Percentiles rank a stretch among this genome's conserved stretches.
Conservation (phyloP, 768 basidiomycete species). For the Leccinellum luteum region DNA sequence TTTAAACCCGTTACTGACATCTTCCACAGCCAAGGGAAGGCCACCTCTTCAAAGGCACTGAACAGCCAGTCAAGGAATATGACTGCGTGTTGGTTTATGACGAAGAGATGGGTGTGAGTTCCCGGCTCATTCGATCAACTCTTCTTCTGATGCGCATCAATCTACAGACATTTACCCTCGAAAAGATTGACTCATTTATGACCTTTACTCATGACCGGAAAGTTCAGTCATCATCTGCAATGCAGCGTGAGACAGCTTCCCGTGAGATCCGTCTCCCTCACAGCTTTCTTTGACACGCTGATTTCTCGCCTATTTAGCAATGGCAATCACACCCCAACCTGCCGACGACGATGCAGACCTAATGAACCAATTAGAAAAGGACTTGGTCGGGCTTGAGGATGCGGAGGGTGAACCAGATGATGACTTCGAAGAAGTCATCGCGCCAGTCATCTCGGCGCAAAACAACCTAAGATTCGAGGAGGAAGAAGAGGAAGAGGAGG, state of each 20-base stretch:
- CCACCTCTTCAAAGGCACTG: conserved; percentile 56
- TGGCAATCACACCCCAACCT: conserved; percentile 21
- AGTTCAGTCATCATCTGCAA: conserved; percentile 25
- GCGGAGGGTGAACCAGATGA: conserved; percentile 43
- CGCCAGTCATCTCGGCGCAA: conserved; percentile 22
- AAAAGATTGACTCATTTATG: conserved; percentile 70
- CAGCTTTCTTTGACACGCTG: neutral
- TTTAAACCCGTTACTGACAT: neutral
- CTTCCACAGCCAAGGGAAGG: conserved; percentile 47
- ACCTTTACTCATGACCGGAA: conserved; percentile 53
- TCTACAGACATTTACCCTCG: conserved; percentile 62
- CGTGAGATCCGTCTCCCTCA: conserved; percentile 15
- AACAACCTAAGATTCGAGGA: conserved; percentile 33
- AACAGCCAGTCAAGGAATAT: conserved; percentile 59
- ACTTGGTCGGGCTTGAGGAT: conserved; percentile 31
- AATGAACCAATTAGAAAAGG: conserved; percentile 27
- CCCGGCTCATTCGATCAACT: neutral
- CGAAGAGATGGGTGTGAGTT: conserved; percentile 63
- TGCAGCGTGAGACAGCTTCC: conserved; percentile 16
- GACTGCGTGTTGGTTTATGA: conserved; percentile 83
- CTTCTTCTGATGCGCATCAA: conserved; percentile 7
- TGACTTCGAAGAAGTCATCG: conserved; percentile 43
- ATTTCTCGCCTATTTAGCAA: conserved; percentile 14
- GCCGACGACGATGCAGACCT: conserved; percentile 29
- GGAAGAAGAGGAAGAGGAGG: conserved; percentile 31